Evolutionary conservation across 2,329 filamentous ascomycete species (phyloP), one percentile per base, ranked within the genome.

Genomic region (Scedosporium dehoogii): DNA sequence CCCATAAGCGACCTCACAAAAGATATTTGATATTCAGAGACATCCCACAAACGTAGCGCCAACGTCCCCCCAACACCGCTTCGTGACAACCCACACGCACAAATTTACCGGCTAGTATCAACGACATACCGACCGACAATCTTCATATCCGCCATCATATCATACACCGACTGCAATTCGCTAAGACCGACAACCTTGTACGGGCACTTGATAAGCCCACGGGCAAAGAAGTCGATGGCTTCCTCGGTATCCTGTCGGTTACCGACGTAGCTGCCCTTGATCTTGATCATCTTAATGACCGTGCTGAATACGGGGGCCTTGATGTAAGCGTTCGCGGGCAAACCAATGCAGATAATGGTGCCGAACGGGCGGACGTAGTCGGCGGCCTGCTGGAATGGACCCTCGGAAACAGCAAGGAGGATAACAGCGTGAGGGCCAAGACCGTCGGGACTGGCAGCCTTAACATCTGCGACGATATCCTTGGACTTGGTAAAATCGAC

Each of bases 321-420:
- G 66, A 97, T 82, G 75, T 81, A 89, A 2, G 92, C 92, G 66
- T 87, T 82, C 44, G 90, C 88, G 4, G 93, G 93, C 27, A 97
- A 81, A 71, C 92, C 93, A 70, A 97, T 94, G 76, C 90, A 93
- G 66, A 97, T 84, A 71, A 97, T 89, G 46, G 85, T 83, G 64
- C 93, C 93, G 64, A 86, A 85, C 62, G 91, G 84, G 64, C 93
- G 89, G 65, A 96, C 88, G 76, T 97, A 96, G 75, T 84, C 87
- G 58, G 90, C 86, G 51, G 93, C 93, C 79, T 97, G 92, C 79
- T 96, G 91, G 86, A 97, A 97, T 61, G 93, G 93, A 80, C 88
- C 91, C 83, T 97, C 92, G 69, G 81, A 84, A 60, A 91, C 92
- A 65, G 93, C 92, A 64, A 97, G 85, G 55, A 97, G 81, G 67